These are phyloP conservation scores for Trichoderma simmonsii DNA, from an alignment of 2,329 filamentous ascomycete genomes.

Conservation along the genomic window DNA sequence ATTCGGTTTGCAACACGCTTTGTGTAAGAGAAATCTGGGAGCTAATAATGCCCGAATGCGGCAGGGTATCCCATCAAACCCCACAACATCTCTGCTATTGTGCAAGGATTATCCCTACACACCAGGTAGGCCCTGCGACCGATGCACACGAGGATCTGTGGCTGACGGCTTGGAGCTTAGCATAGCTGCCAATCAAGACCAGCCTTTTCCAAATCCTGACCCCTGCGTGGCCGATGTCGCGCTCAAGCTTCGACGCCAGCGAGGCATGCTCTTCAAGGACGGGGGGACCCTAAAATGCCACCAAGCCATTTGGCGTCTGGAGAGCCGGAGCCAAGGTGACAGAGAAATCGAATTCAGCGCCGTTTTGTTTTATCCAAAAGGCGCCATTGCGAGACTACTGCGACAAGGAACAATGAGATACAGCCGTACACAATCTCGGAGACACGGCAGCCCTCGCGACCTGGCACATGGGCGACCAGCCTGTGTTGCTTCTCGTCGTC, in stretches of 20 bases:
- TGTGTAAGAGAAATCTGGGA: slow-evolving; percentile 39
- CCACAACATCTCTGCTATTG: slow-evolving; percentile 16
- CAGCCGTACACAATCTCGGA: not conserved
- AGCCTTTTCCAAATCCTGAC: slow-evolving; percentile 14
- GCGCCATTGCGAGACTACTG: not conserved
- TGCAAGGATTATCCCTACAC: slow-evolving; percentile 7
- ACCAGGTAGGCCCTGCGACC: not conserved
- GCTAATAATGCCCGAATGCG: slow-evolving; percentile 18
- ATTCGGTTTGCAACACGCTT: slow-evolving; percentile 34
- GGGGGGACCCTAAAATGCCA: not conserved
- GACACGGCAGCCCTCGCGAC: not conserved
- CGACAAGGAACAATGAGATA: not conserved
- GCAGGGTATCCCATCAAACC: slow-evolving; percentile 11
- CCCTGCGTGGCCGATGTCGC: slow-evolving; percentile 21
- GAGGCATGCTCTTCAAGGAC: slow-evolving; percentile 8
- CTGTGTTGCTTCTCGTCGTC: slow-evolving; percentile 3
- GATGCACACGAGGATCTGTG: slow-evolving; percentile 19
- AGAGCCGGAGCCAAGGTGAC: not conserved
- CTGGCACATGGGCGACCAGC: not conserved
- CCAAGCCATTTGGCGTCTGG: slow-evolving; percentile 8
- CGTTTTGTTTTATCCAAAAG: not conserved
- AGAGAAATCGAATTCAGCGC: not conserved
- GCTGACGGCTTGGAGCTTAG: slow-evolving; percentile 19
- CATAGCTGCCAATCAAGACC: slow-evolving; percentile 13
- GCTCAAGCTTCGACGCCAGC: slow-evolving; percentile 16